A percentile compares a stretch with the other conserved stretches of the same genome.
phyloP scores from a whole-genome alignment of 805 yeast genomes.

The Ogataea angusta region DNA sequence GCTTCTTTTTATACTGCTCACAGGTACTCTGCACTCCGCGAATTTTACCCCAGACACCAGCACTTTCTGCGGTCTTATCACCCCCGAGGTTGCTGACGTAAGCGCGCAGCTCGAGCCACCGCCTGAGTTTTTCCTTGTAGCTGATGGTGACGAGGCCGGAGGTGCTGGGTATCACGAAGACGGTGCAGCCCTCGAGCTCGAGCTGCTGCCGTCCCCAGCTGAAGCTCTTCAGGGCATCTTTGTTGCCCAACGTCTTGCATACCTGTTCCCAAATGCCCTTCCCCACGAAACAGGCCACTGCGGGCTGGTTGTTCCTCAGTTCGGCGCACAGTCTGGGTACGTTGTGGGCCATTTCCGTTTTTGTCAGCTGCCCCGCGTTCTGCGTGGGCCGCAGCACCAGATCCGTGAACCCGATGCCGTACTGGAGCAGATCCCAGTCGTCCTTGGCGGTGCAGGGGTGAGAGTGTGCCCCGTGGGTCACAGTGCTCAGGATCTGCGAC shows the following conservation, averaged over 20 bases:
- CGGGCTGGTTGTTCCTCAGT: slow-evolving; percentile 38
- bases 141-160: slow-evolving; percentile 65
- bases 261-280: slow-evolving; percentile 73
- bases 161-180: slow-evolving; percentile 68
- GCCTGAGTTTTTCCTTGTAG: slow-evolving; percentile 39
- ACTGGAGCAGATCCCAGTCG: slow-evolving; percentile 33
- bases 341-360: slow-evolving; percentile 49
- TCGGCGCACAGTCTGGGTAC: slow-evolving; percentile 51
- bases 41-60: slow-evolving; percentile 1
- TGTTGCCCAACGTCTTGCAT: slow-evolving; percentile 35
- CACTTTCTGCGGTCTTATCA: not conserved
- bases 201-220: slow-evolving; percentile 50
- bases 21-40: slow-evolving; percentile 3
- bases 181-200: slow-evolving; percentile 24
- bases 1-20: not conserved
- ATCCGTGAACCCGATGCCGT: slow-evolving; percentile 67
- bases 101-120: slow-evolving; percentile 45
- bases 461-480: slow-evolving; percentile 2
- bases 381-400: slow-evolving; percentile 62
- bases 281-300: slow-evolving; percentile 58
- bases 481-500: slow-evolving; percentile 40
- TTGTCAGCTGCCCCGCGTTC: slow-evolving; percentile 51
- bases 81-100: slow-evolving; percentile 16
- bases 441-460: slow-evolving; percentile 13
- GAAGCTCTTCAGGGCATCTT: slow-evolving; percentile 36